Conservation (phyloP, 768 basidiomycete species). For the Leucocoprinus birnbaumii region DNA sequence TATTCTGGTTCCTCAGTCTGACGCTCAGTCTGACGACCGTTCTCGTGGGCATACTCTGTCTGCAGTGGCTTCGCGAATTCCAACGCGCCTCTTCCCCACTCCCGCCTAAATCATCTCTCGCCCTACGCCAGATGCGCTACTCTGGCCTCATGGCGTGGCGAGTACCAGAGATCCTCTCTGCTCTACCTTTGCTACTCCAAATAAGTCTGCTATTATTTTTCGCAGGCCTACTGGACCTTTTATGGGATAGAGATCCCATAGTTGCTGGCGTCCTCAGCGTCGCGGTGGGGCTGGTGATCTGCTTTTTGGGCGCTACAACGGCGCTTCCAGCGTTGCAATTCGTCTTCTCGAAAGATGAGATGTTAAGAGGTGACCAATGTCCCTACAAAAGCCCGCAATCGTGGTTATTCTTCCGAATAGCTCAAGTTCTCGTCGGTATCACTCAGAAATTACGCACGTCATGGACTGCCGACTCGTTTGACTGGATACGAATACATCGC, state of each 20-base stretch:
- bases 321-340: constrained; percentile 25
- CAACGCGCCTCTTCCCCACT: constrained; percentile 11
- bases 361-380: constrained; percentile 24
- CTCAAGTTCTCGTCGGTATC: neutral
- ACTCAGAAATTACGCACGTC: constrained; percentile 15
- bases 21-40: constrained; percentile 15
- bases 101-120: constrained; percentile 13
- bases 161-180: constrained; percentile 11
- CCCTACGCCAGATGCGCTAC: neutral
- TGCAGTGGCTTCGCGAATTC: constrained; percentile 18
- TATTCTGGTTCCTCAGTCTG: constrained; percentile 16
- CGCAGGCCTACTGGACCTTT: constrained; percentile 13
- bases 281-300: constrained; percentile 7
- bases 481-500: constrained; percentile 21
- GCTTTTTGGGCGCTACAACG: constrained; percentile 18
- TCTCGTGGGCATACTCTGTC: constrained; percentile 15
- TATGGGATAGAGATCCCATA: constrained; percentile 12
- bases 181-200: constrained; percentile 16
- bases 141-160: neutral
- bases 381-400: constrained; percentile 32
- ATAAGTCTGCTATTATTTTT: constrained; percentile 15
- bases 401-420: constrained; percentile 18
- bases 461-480: constrained; percentile 18
- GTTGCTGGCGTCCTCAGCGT: constrained; percentile 12
- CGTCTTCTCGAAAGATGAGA: constrained; percentile 14